Evolutionary conservation across 441 rosid species (phyloP), one percentile per base, ranked within the genome.

Genomic region (Manihot esculenta): DNA sequence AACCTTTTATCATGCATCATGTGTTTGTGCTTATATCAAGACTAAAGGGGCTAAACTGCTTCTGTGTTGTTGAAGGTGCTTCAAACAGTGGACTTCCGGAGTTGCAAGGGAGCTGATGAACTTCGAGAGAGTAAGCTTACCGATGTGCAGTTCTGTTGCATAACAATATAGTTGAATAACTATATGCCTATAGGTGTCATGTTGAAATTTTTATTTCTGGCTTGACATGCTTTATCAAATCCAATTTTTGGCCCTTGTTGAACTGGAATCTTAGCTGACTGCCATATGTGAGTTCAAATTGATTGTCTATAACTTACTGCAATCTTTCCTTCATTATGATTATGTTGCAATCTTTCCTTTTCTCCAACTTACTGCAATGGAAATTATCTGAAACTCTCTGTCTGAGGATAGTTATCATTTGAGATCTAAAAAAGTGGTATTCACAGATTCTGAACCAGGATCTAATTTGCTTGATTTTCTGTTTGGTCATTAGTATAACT

Each of bases 101-200:
- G 84, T 70, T 86, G 85, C 77, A 78, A 85, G 72, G 97, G 85
- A 41, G 87, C 96, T 54, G 68, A 69, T 18, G 94, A 94, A 74
- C 80, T 92, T 74, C 79, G 64, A 76, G 90, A 86, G 74, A 80
- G 97, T 94, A 83, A 84, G 96, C 51, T 77, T 48, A 35, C 60
- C 30, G 45, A 60, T 42, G 6, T 58, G 35, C n/a, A 53, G 18
- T 21, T 64, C 6, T 27, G 35, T 57, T 41, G 35, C 26, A 13
- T 73, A 11, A 20, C 27, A 68, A 20, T 38, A 23, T 12, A 15
- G 23, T 70, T 35, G 17, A 23, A 42, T 15, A 0, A n/a, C 30
- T 62, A 47, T 13, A 33, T 33, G 38, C 38, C 38, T 33, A 33
- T 4, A 45, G 26, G 15, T 42, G 38, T 47, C 57, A 2, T n/a